Base-by-base conservation (phyloP, 129 eudicot species). In the Oenanthe sinensis region DNA sequence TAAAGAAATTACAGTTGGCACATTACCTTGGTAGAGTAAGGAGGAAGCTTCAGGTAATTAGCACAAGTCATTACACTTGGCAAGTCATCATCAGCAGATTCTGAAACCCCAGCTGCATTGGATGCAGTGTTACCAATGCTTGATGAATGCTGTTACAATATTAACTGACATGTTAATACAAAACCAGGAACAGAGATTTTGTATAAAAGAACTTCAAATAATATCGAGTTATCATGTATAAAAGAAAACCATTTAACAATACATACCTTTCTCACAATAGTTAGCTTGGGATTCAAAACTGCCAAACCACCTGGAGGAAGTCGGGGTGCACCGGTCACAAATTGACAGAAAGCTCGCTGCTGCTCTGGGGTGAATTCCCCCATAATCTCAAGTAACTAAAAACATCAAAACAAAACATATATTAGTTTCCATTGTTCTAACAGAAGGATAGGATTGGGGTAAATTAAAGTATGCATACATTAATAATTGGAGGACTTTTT, bases 1-100 rank as follows among this genome's bases (percentile, higher is more conserved):
- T 15, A 26, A 3, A 68, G 73, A 67, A 67, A 67, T 67, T 14
- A 33, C 43, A 67, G 19, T 7, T 49, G 67, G 75, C 17, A 22
- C 46, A 17, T 0, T 82, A 96, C 99, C 97, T 96, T 96, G 37
- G 97, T 90, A 33, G 99, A 96, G 70, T 96, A 92, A 4, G 99
- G 97, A 77, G 97, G 99, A 79, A 96, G 99, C 85, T 96, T 96
- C 76, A 96, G 87, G 85, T 96, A 96, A 89, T 96, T 92, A 52
- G 99, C 97, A 85, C 99, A 96, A 1, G 97, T 96, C 99, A 96
- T 96, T 79, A 96, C 97, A 81, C 99, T 96, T 36, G 99, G 99
- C 82, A 96, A 88, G 81, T 96, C 99, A 62, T 96, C 95, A 83
- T 92, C 99, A 3, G 91, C 97, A 84, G 94, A 77, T 76, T 96